phyloP scores from a whole-genome alignment of 2,329 filamentous ascomycete species.

The Trichoderma pleuroti region DNA sequence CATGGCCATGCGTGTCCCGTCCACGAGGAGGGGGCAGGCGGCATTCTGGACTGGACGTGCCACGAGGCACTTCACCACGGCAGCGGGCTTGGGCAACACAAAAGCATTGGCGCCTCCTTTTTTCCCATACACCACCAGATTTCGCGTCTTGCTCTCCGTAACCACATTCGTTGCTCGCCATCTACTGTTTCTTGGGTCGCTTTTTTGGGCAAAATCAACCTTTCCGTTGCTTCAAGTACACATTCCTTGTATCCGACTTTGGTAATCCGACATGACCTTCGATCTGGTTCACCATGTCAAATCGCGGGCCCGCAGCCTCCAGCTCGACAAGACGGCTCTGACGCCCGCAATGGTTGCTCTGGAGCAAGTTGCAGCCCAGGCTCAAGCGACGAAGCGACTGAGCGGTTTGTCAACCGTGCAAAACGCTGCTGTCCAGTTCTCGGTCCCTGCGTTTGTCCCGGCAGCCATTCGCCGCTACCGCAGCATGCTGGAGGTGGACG shows the following conservation, averaged over 20 bases:
- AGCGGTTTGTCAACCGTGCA: slow-evolving; percentile 29
- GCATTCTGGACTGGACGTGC: slow-evolving; percentile 20
- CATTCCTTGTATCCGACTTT: slow-evolving; percentile 25
- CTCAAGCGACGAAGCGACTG: slow-evolving; percentile 32
- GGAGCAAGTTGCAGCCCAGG: slow-evolving; percentile 20
- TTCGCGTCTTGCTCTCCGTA: slow-evolving; percentile 29
- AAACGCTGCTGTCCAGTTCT: slow-evolving; percentile 16
- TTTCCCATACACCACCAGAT: slow-evolving; percentile 20
- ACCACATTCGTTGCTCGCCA: slow-evolving; percentile 38
- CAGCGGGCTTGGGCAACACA: not conserved
- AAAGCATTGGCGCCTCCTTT: slow-evolving; percentile 21
- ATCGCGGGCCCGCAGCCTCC: slow-evolving; percentile 47
- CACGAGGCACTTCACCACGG: slow-evolving; percentile 22
- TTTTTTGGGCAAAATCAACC: slow-evolving; percentile 32
- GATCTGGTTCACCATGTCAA: slow-evolving; percentile 44
- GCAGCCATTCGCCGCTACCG: slow-evolving; percentile 38
- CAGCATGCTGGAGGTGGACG: slow-evolving; percentile 54
- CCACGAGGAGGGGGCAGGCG: slow-evolving; percentile 18
- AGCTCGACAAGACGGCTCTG: slow-evolving; percentile 39
- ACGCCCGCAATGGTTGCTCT: slow-evolving; percentile 20
- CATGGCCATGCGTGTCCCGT: slow-evolving; percentile 23
- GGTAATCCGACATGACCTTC: slow-evolving; percentile 38
- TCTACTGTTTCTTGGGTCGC: slow-evolving; percentile 47
- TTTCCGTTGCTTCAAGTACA: slow-evolving; percentile 26
- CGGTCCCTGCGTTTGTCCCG: slow-evolving; percentile 17